Percentiles rank a stretch among this genome's conserved stretches.
Conservation (phyloP, 2,329 filamentous ascomycete species). For the Venturiaceae sp. region DNA sequence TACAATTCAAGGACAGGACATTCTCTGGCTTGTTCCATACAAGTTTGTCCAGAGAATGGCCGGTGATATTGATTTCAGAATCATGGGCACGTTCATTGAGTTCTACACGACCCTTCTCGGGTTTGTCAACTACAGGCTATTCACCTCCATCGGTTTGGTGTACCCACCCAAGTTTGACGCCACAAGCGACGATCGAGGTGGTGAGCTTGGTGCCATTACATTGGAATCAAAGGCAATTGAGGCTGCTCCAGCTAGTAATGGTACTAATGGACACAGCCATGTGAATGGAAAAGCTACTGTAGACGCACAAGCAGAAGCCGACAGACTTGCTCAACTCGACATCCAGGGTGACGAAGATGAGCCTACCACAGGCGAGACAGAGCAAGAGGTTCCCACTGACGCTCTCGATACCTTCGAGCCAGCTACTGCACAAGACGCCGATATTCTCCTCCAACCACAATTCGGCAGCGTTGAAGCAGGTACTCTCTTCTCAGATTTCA, state of each 20-base stretch:
- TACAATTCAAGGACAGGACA: conserved; percentile 91
- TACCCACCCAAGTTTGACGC: conserved; percentile 93
- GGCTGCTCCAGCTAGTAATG: conserved; percentile 17
- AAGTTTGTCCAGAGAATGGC: conserved; percentile 94
- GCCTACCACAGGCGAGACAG: conserved; percentile 19
- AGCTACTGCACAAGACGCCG: conserved; percentile 64
- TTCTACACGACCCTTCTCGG: conserved; percentile 96
- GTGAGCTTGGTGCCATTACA: conserved; percentile 83
- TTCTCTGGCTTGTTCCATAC: conserved; percentile 95
- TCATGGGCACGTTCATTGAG: conserved; percentile 98
- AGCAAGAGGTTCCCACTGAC: conserved; percentile 25
- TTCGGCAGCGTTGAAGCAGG: conserved; percentile 55
- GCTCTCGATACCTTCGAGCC: conserved; percentile 89
- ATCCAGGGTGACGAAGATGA: conserved; percentile 22
- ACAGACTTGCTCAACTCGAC: conserved; percentile 28
- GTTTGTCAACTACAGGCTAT: conserved; percentile 93
- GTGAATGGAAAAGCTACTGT: conserved; percentile 22
- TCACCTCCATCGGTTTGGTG: conserved; percentile 81
- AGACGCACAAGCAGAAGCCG: conserved; percentile 36
- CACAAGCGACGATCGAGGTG: conserved; percentile 77
- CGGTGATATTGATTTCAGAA: conserved; percentile 92
- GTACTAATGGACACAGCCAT: conserved; percentile 5
- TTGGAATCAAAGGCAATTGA: conserved; percentile 53
- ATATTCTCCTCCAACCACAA: conserved; percentile 73
- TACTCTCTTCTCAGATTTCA: conserved; percentile 78